Percentiles rank a stretch among this genome's conserved stretches.
These are phyloP conservation scores for Tolypocladium sp. DNA, from an alignment of 2,329 filamentous ascomycete genomes.

Conservation along the genomic window DNA sequence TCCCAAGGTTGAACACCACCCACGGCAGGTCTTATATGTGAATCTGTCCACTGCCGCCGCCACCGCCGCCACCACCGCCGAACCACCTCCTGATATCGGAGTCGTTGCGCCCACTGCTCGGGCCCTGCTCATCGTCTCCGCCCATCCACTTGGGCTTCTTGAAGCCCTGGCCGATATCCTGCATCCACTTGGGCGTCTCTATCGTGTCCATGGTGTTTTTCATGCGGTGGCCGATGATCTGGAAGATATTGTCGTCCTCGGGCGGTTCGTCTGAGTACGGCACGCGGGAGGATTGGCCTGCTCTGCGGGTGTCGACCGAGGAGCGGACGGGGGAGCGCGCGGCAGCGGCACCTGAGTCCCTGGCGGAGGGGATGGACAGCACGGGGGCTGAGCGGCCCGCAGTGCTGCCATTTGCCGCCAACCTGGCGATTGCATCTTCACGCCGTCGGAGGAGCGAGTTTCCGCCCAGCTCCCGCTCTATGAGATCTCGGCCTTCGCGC, in stretches of 20 bases:
- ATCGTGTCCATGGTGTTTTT: constrained; percentile 86
- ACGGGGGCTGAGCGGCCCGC: constrained; percentile 32
- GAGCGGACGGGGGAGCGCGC: constrained; percentile 33
- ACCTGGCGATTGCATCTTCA: constrained; percentile 29
- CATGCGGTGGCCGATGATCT: constrained; percentile 73
- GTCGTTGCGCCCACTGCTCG: constrained; percentile 16
- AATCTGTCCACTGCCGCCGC: constrained; percentile 6
- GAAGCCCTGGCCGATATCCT: constrained; percentile 58
- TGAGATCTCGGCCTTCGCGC: constrained; percentile 85
- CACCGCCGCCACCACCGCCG: constrained; percentile 31
- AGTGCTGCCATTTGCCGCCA: constrained; percentile 14
- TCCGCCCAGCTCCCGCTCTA: constrained; percentile 74
- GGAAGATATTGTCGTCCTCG: constrained; percentile 75
- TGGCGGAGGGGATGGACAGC: constrained; percentile 35
- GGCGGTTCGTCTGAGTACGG: constrained; percentile 39
- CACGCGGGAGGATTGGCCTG: constrained; percentile 14
- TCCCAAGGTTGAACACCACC: neutral
- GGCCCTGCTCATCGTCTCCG: constrained; percentile 36
- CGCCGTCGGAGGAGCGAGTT: constrained; percentile 44
- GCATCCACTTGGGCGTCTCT: constrained; percentile 74
- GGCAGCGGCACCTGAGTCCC: constrained; percentile 23
- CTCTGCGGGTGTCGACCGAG: constrained; percentile 14
- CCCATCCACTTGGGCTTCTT: constrained; percentile 79
- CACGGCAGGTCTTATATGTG: constrained; percentile 4
- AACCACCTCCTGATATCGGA: constrained; percentile 51